Percentiles rank a stretch among this genome's conserved stretches.
phyloP scores from a whole-genome alignment of 176 grass and related monocot genomes.

The Triticum timopheevii region DNA sequence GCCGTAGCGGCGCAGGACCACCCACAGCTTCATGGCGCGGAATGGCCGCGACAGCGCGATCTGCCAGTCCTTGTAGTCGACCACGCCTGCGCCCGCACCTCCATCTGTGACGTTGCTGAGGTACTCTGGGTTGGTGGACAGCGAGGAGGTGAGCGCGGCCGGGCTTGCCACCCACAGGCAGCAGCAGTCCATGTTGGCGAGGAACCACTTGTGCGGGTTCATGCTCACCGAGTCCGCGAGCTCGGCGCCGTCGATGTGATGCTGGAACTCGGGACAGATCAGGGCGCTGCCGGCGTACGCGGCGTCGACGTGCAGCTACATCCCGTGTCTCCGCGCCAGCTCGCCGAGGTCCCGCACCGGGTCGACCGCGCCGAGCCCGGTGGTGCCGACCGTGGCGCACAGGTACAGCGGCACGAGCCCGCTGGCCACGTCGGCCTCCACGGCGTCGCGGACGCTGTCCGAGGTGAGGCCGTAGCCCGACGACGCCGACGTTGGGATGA shows the following conservation, averaged over 20 bases:
- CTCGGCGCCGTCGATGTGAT: neutral
- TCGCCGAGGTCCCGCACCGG: neutral
- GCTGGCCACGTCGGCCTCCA: neutral
- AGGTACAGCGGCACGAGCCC: neutral
- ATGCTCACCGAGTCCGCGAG: neutral
- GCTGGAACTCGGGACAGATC: neutral
- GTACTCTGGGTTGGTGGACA: neutral
- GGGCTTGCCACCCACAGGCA: neutral
- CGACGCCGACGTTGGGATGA: neutral
- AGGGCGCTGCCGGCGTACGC: neutral
- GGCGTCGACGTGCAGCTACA: neutral
- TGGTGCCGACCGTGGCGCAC: neutral
- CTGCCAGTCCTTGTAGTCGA: neutral
- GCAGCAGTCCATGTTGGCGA: neutral
- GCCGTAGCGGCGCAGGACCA: neutral
- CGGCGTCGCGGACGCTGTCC: neutral
- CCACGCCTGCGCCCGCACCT: neutral
- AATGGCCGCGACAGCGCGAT: neutral
- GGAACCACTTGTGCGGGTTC: neutral
- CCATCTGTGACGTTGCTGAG: neutral
- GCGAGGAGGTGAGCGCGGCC: neutral
- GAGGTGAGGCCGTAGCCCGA: neutral
- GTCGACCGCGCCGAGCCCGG: neutral
- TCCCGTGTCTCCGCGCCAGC: neutral
- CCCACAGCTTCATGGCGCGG: neutral